A percentile compares a stretch with the other conserved stretches of the same genome.
These are phyloP conservation scores for Xylariaceae sp. DNA, from an alignment of 2,329 filamentous ascomycete genomes.

Conservation along the genomic window DNA sequence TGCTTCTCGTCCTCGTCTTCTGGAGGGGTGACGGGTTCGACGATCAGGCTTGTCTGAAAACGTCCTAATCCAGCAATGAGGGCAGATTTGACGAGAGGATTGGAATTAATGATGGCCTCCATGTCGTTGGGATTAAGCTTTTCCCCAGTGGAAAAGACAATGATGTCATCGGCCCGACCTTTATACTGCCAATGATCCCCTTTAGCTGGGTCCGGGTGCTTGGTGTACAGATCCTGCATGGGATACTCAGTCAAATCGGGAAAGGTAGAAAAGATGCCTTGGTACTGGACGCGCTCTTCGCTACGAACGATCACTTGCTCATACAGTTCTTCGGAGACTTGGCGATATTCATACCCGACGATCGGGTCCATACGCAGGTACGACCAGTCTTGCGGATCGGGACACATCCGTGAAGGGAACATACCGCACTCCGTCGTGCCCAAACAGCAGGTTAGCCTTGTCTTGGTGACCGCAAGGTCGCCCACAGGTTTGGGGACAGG, in stretches of 20 bases:
- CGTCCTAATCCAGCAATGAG: constrained; percentile 32
- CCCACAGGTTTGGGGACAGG: constrained; percentile 26
- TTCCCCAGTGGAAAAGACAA: constrained; percentile 36
- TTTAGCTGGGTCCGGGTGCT: constrained; percentile 31
- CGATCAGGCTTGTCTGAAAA: constrained; percentile 23
- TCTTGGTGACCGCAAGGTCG: constrained; percentile 25
- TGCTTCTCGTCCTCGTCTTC: constrained; percentile 4
- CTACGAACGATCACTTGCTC: constrained; percentile 31
- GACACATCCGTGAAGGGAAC: constrained; percentile 15
- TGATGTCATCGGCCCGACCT: constrained; percentile 28
- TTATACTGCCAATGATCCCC: constrained; percentile 29
- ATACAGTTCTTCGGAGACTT: constrained; percentile 25
- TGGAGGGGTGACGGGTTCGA: constrained; percentile 17
- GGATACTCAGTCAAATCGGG: constrained; percentile 17
- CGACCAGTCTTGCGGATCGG: constrained; percentile 27
- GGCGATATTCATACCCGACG: constrained; percentile 18
- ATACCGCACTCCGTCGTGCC: constrained; percentile 31
- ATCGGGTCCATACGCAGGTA: constrained; percentile 28
- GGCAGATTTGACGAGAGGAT: constrained; percentile 27
- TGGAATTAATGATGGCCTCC: constrained; percentile 29
- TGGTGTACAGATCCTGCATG: constrained; percentile 20
- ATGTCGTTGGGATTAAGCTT: constrained; percentile 38
- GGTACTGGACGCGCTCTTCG: constrained; percentile 18
- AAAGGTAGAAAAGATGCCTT: constrained; percentile 24
- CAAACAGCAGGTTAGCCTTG: constrained; percentile 23